phyloP scores from a whole-genome alignment of 1,284 basidiomycete genomes.

The Mycocalia duriaeana region DNA sequence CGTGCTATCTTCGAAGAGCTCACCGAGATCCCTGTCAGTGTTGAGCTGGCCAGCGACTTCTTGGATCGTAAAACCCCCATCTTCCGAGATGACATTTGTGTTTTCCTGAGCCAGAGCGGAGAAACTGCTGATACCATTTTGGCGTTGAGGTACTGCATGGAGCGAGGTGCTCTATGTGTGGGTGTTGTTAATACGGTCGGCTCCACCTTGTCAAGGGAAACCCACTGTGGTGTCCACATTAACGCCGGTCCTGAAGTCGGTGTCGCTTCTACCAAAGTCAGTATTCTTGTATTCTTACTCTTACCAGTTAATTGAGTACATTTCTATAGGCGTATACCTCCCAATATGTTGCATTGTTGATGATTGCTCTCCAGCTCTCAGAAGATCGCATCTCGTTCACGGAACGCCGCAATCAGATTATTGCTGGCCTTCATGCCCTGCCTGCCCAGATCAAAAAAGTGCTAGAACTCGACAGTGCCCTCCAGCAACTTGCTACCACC shows the following conservation, averaged over 20 bases:
- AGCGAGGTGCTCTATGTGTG: constrained; percentile 91
- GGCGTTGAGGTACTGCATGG: constrained; percentile 93
- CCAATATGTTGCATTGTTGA: constrained; percentile 96
- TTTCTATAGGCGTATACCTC: constrained; percentile 86
- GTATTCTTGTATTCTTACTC: constrained; percentile 17
- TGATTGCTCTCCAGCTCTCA: constrained; percentile 97
- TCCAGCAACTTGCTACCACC: constrained; percentile 82
- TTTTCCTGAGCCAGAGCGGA: constrained; percentile 97
- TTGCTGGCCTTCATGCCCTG: constrained; percentile 87
- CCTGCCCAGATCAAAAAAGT: constrained; percentile 89
- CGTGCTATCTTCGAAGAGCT: constrained; percentile 98
- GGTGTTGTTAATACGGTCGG: constrained; percentile 99
- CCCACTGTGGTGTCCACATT: constrained; percentile 99
- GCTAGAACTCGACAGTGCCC: constrained; percentile 73
- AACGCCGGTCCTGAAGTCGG: constrained; percentile 99
- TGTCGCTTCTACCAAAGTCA: constrained; percentile 97
- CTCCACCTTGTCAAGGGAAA: constrained; percentile 96
- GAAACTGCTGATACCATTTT: constrained; percentile 99
- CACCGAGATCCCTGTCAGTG: constrained; percentile 96
- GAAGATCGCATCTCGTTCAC: constrained; percentile 95
- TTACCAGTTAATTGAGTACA: too few relatives aligned
- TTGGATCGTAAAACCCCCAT: constrained; percentile 98
- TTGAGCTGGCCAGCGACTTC: constrained; percentile 98
- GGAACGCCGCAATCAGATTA: constrained; percentile 89
- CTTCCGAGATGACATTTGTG: constrained; percentile 97